phyloP scores from a whole-genome alignment of 2,329 filamentous ascomycete species.

The Fusarium sarcochroum region DNA sequence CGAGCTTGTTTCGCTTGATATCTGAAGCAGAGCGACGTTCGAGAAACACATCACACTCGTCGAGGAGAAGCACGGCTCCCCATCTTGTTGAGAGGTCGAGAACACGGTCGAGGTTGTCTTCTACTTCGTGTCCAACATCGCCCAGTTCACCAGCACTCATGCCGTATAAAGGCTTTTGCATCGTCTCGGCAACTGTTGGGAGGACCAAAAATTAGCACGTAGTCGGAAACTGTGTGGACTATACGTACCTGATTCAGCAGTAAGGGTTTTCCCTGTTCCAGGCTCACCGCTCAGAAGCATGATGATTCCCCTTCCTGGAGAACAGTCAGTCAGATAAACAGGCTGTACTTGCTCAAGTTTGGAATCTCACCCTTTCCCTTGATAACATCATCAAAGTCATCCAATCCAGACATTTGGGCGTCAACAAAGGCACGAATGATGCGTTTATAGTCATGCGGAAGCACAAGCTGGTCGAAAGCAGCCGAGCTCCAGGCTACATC shows the following conservation, averaged over 20 bases:
- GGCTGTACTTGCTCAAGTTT: background rate
- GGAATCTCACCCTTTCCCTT: slow-evolving; percentile 11
- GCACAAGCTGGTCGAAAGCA: slow-evolving; percentile 21
- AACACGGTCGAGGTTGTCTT: slow-evolving; percentile 7
- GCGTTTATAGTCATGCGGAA: slow-evolving; percentile 20
- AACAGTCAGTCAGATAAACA: background rate
- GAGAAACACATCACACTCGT: slow-evolving; percentile 26
- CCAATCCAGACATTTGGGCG: slow-evolving; percentile 13
- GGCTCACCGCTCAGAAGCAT: slow-evolving; percentile 26
- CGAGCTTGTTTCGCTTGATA: slow-evolving; percentile 20
- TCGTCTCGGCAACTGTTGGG: slow-evolving; percentile 18
- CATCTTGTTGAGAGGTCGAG: slow-evolving; percentile 28
- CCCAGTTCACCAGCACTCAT: slow-evolving; percentile 25
- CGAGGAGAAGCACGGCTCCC: slow-evolving; percentile 15
- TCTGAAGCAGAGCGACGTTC: slow-evolving; percentile 7
- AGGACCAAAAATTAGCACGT: background rate
- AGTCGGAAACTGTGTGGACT: background rate
- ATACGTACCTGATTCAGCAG: slow-evolving; percentile 19
- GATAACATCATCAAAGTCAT: slow-evolving; percentile 20
- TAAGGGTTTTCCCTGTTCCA: slow-evolving; percentile 26
- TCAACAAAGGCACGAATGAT: slow-evolving; percentile 19
- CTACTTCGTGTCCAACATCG: slow-evolving; percentile 7
- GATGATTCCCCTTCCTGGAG: slow-evolving; percentile 7
- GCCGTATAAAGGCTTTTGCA: slow-evolving; percentile 17
- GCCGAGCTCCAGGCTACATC: slow-evolving; percentile 3